Evolutionary conservation across 2,329 filamentous ascomycete genomes (phyloP), one percentile per base, ranked within the genome.

Genomic region (Neonectria punicea): DNA sequence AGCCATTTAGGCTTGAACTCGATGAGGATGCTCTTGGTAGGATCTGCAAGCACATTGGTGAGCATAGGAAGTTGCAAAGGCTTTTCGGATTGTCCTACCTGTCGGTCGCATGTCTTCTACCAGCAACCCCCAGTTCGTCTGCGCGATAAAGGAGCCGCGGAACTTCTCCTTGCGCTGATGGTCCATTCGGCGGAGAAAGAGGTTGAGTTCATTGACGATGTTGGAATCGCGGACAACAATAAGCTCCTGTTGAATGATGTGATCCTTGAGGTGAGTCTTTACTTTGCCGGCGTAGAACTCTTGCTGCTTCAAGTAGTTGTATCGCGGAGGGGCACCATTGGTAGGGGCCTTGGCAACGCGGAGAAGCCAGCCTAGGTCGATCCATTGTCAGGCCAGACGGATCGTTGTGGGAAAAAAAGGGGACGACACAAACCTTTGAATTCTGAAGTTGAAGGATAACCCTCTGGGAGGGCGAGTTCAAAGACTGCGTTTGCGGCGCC

Each of bases 1-100:
- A 96, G 86, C 93, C 93, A 96, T 79, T 96, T 96, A 14, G 93
- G 92, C 76, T 96, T 96, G 80, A 95, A 91, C 76, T 95, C 92
- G 61, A 92, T 81, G 34, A 92, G 76, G 30, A 77, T 61, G 61
- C 70, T 75, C n/a, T 73, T 71, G 22, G 75, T 70, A 14, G 73
- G 63, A 62, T 78, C 76, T 77, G 57, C 28, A 47, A 63, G n/a
- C 39, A 39, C 49, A 66, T 56, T 58, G 11, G 54, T 56, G 30
- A 36, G 59, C 32, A 54, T 44, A 30, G 25, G 32, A 49, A 50
- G 41, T 30, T 46, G 28, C 9, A 51, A 20, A 59, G 49, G 5
- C 28, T 36, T 16, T 34, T 18, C 10, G 25, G 6, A 16, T 18
- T 34, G 55, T 55, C 73, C 70, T 66, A 80, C 79, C 72, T 53